Base-by-base conservation (phyloP, 169 alveolate species). In the Besnoitia besnoiti region DNA sequence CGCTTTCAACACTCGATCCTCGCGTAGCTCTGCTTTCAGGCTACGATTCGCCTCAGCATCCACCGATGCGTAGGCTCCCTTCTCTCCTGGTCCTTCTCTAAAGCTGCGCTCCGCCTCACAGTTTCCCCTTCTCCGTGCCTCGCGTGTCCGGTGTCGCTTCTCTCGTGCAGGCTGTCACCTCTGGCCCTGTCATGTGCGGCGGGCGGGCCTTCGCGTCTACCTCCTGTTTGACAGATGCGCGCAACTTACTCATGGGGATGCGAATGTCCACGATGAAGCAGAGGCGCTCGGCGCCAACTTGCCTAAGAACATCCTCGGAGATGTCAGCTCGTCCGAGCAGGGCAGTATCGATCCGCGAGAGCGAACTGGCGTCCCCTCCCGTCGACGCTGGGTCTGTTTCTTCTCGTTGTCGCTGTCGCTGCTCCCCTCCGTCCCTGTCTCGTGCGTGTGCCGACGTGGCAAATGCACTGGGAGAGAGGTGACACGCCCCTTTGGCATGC, bases 221-320 rank as follows among this genome's bases (percentile, higher is more conserved):
- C n/a, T n/a, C n/a, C n/a, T n/a, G n/a, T n/a, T n/a, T n/a, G n/a
- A n/a, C n/a, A 50, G 30, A 14, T 50, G 10, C 80, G 47, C 46
- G 16, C 44, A 10, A 44, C 88, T 39, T 8, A 82, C 89, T 82
- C 89, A 82, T 82, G 24, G 89, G 89, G 73, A 82, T 82, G 4
- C 33, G 4, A 24, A 82, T 35, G 51, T 82, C 89, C 40, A 30
- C 47, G 73, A 82, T 82, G 44, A 46, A 39, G 73, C 89, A 82
- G 73, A 33, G 46, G 8, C 33, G 44, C 61, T 39, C 51, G 12
- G 80, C 4, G 40, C 37, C 5, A 5, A 35, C 85, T 37, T 77
- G 85, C 46, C 67, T 55, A 5, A 55, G 67, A 16, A 55, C 67
- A 55, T 55, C 67, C 67, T 55, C 67, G 24, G 67, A 19, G 3